These are phyloP conservation scores for Mastigamoeba balamuthi DNA, from an alignment of 78 protist species.

Conservation along the genomic window DNA sequence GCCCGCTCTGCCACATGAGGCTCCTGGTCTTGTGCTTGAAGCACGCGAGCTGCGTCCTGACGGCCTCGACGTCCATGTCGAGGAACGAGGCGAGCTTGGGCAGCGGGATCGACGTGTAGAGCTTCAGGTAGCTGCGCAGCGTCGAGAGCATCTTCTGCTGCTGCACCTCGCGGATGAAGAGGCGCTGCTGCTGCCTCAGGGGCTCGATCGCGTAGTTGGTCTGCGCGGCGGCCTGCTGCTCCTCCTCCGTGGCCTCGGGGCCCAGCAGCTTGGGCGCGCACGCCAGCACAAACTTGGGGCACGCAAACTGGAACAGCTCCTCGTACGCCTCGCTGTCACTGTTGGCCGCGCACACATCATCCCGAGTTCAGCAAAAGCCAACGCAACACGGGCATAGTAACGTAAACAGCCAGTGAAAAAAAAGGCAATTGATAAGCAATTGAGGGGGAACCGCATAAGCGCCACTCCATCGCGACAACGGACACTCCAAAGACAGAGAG, in stretches of 20 bases:
- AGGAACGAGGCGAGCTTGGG: constrained; percentile 42
- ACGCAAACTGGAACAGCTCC: constrained; percentile 49
- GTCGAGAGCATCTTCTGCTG: constrained; percentile 53
- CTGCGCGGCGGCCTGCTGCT: not conserved
- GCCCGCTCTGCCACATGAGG: constrained; percentile 28
- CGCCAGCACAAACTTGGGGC: constrained; percentile 54
- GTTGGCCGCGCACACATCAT: too few relatives aligned
- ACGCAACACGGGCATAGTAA: not conserved
- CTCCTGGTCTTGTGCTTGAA: constrained; percentile 66
- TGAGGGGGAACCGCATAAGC: too few relatives aligned
- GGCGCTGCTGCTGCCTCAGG: constrained; percentile 8
- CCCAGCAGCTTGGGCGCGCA: not conserved
- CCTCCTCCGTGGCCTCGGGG: not conserved
- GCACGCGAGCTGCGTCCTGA: constrained; percentile 39
- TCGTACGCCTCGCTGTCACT: too few relatives aligned
- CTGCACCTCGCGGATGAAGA: constrained; percentile 43
- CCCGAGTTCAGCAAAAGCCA: not conserved
- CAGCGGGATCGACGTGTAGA: constrained; percentile 66
- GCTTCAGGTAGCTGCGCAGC: constrained; percentile 65
- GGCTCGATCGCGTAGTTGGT: not conserved
- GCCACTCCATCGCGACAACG: too few relatives aligned
- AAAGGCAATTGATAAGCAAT: too few relatives aligned
- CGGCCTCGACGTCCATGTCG: constrained; percentile 24
- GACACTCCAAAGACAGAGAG: not conserved
- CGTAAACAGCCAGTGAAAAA: too few relatives aligned